Evolutionary conservation across 2,329 filamentous ascomycete genomes (phyloP), one percentile per base, ranked within the genome.

Genomic region (Coleophoma crateriformis): DNA sequence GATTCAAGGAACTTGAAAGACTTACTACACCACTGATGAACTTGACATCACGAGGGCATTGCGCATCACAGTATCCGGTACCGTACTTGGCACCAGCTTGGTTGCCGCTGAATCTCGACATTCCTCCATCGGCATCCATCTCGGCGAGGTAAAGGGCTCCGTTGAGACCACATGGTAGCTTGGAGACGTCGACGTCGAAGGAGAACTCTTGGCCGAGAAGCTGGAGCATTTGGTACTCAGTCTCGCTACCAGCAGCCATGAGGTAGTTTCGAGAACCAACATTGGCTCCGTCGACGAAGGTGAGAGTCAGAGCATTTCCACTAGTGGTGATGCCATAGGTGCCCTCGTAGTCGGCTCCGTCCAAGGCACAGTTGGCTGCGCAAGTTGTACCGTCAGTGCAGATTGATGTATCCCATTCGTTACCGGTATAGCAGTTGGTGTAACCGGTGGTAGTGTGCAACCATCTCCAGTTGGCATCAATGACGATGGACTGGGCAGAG

Each of bases 151-250:
- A 88, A 37, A 88, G 71, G 42, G 85, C 85, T 50, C 85, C 85
- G 68, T 90, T 88, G 52, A 89, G 69, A 55, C 85, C 85, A 62
- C 86, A 89, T 54, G 79, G 78, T 32, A 87, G 71, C 58, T 78
- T 77, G 39, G 83, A 87, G 39, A 87, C 79, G 64, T 89, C 85
- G 37, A 88, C 84, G 50, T 87, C 84, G 54, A 88, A 87, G 50
- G 82, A 83, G 69, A 89, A 84, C 67, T 89, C 85, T 63, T 84
- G 77, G 67, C 78, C 79, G 50, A 82, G 72, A 53, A 87, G 73
- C 54, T 81, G 74, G 68, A 88, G 81, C 65, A 80, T 76, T 69
- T 87, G 71, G 67, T 89, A 88, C 50, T 77, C 78, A 54, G 72
- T 73, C 38, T 80, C 47, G 42, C 57, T 61, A 33, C 59, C 78